A percentile compares a stretch with the other conserved stretches of the same genome.
Evolutionary conservation across 331 rosid species (phyloP).

Genomic region (Quercus phellos): DNA sequence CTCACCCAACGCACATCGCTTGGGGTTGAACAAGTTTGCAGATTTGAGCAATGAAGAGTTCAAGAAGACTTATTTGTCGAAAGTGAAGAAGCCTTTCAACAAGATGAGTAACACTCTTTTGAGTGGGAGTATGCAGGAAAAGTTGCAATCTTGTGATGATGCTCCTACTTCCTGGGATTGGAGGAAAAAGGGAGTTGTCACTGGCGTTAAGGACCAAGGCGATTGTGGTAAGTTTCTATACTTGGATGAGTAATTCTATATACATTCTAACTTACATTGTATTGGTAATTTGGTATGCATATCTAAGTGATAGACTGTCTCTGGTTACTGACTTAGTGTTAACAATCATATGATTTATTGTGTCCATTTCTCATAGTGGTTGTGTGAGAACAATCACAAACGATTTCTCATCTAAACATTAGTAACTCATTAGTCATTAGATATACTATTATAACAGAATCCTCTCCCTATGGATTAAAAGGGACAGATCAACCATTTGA

Average conservation of each 20-base stretch:
- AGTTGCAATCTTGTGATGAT: conserved; percentile 33
- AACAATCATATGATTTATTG: neutral
- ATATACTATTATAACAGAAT: too few relatives aligned
- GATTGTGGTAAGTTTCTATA: conserved; percentile 45
- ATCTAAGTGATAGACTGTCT: neutral
- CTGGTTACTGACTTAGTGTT: neutral
- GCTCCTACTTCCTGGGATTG: conserved; percentile 64
- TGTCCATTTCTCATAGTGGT: too few relatives aligned
- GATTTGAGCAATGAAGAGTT: conserved; percentile 75
- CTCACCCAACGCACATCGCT: conserved; percentile 26
- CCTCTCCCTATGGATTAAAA: too few relatives aligned
- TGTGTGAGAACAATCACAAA: too few relatives aligned
- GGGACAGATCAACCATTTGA: too few relatives aligned
- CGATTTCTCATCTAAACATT: too few relatives aligned
- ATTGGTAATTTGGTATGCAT: too few relatives aligned
- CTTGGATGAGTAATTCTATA: neutral
- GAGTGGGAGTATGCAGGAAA: conserved; percentile 14
- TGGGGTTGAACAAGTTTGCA: conserved; percentile 72
- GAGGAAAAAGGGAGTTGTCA: conserved; percentile 65
- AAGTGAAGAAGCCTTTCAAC: conserved; percentile 42
- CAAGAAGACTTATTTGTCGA: conserved; percentile 33
- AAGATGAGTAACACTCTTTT: conserved; percentile 2
- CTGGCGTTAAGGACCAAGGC: conserved; percentile 61
- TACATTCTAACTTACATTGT: neutral
- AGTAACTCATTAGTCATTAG: too few relatives aligned